phyloP scores from a whole-genome alignment of 768 basidiomycete species.

The Tricholoma sp. region DNA sequence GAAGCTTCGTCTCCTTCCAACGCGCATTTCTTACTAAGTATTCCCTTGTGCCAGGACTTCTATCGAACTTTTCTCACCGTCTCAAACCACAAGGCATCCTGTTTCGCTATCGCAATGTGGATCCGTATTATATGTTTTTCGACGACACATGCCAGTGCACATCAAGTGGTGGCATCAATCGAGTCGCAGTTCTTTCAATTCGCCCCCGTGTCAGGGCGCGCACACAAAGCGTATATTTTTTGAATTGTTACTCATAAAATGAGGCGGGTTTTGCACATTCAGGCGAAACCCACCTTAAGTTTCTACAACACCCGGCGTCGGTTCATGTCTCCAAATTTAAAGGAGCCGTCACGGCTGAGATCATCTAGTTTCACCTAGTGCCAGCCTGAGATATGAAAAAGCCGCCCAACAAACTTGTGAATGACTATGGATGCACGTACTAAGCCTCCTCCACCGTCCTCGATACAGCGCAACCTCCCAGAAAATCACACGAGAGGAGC shows the following conservation, averaged over 20 bases:
- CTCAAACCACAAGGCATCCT: neutral
- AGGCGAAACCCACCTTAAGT: neutral
- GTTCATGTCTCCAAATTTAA: neutral
- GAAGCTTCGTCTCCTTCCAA: neutral
- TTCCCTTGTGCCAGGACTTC: no score
- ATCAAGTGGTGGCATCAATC: neutral
- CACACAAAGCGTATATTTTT: neutral
- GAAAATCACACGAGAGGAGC: neutral
- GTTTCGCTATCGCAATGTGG: neutral
- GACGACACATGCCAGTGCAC: neutral
- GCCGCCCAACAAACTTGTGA: neutral
- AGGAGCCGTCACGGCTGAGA: neutral
- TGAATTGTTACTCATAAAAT: neutral
- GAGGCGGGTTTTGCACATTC: neutral
- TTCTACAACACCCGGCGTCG: neutral
- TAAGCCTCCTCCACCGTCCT: neutral
- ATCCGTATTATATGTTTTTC: neutral
- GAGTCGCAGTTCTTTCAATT: neutral
- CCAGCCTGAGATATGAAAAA: neutral
- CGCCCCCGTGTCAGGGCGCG: neutral
- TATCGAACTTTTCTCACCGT: no score
- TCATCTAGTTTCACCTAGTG: neutral
- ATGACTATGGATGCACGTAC: neutral
- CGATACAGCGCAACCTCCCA: neutral
- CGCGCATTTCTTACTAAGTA: no score